phyloP scores from a whole-genome alignment of 2,329 filamentous ascomycete species.

The Nectriaceae sp. region DNA sequence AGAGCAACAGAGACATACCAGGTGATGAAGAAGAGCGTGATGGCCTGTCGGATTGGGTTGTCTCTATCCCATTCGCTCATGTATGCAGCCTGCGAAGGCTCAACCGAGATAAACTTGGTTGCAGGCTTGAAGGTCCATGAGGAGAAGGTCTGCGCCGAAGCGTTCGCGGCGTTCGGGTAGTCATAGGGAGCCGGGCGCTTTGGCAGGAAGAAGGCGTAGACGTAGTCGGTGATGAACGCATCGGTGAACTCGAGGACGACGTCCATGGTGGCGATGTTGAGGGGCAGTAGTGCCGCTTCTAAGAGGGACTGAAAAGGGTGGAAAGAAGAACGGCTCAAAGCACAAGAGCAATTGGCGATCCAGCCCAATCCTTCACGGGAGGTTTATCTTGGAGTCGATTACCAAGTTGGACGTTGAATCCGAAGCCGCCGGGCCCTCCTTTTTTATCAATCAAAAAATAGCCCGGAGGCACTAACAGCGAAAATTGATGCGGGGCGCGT shows the following conservation, averaged over 20 bases:
- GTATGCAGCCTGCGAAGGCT: conserved; percentile 76
- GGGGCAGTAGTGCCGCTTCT: neutral
- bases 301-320: neutral
- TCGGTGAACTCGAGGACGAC: conserved; percentile 86
- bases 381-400: neutral
- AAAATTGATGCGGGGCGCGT: neutral
- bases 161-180: conserved; percentile 51
- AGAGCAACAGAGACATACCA: conserved; percentile 60
- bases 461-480: conserved; percentile 17
- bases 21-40: conserved; percentile 80
- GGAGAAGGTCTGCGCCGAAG: conserved; percentile 58
- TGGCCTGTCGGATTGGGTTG: conserved; percentile 71
- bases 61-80: conserved; percentile 77
- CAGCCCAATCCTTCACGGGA: neutral
- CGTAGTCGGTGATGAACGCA: conserved; percentile 76
- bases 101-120: conserved; percentile 66
- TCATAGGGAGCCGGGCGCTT: conserved; percentile 54
- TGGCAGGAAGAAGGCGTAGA: conserved; percentile 75
- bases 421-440: conserved; percentile 1
- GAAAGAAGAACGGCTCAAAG: no score
- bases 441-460: conserved; percentile 19
- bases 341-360: neutral
- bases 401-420: no score
- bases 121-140: conserved; percentile 73
- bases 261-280: conserved; percentile 67